Percentiles rank a stretch among this genome's conserved stretches.
These are phyloP conservation scores for Candida glucosophila DNA, from an alignment of 1,139 yeast genomes.

Conservation along the genomic window DNA sequence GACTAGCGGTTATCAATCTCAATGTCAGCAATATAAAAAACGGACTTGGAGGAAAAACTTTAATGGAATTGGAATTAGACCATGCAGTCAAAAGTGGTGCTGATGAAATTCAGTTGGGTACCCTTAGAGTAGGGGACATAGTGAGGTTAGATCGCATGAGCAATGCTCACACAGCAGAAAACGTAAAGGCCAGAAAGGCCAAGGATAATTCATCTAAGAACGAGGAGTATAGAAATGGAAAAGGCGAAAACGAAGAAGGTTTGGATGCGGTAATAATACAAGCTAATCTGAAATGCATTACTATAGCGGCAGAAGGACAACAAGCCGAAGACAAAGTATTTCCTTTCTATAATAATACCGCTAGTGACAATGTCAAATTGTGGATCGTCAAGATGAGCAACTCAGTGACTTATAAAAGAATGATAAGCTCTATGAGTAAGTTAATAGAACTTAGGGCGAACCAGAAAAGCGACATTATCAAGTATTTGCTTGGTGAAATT, in stretches of 20 bases:
- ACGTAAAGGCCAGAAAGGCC: constrained; percentile 12
- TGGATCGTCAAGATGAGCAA: constrained; percentile 65
- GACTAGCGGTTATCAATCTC: constrained; percentile 69
- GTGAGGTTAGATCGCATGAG: constrained; percentile 41
- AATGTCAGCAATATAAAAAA: constrained; percentile 52
- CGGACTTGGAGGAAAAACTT: constrained; percentile 72
- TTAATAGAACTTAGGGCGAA: constrained; percentile 38
- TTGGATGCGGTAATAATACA: constrained; percentile 58
- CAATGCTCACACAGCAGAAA: constrained; percentile 8
- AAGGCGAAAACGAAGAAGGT: constrained; percentile 15
- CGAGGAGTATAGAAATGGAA: constrained; percentile 12
- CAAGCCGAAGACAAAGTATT: constrained; percentile 36
- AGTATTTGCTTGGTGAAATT: constrained; percentile 37
- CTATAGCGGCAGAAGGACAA: constrained; percentile 56
- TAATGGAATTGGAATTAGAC: constrained; percentile 61
- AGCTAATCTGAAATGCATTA: constrained; percentile 34
- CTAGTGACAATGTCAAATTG: constrained; percentile 30
- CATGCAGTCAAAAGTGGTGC: constrained; percentile 36
- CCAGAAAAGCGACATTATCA: constrained; percentile 29
- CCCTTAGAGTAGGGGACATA: constrained; percentile 72
- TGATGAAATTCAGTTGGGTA: constrained; percentile 43
- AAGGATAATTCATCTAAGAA: constrained; percentile 15
- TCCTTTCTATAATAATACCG: constrained; percentile 35
- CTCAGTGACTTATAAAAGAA: constrained; percentile 64
- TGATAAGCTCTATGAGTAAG: constrained; percentile 72